phyloP scores from a whole-genome alignment of 768 basidiomycete genomes.

The Amanita fuliginea region DNA sequence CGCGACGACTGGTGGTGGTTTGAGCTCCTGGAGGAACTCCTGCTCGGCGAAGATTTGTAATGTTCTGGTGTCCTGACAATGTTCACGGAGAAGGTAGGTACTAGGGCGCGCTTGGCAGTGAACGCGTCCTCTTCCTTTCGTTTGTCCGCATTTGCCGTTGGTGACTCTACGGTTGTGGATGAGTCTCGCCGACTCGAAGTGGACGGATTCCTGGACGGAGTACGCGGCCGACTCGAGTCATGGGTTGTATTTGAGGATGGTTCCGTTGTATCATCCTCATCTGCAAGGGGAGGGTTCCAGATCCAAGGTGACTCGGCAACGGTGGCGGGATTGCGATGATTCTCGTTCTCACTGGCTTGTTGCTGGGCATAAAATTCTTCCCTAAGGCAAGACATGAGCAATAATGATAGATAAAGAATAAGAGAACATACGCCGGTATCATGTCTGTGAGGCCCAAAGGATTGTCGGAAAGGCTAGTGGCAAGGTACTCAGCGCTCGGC shows the following conservation, averaged over 20 bases:
- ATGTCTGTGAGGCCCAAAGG: conserved; percentile 55
- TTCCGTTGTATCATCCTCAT: conserved; percentile 25
- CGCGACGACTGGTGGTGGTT: conserved; percentile 10
- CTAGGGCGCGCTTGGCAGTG: conserved; percentile 39
- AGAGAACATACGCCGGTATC: conserved; percentile 46
- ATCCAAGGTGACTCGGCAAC: conserved; percentile 54
- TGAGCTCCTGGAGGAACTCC: conserved; percentile 11
- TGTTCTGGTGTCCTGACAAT: conserved; percentile 62
- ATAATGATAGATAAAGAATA: background rate
- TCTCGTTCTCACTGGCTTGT: conserved; percentile 16
- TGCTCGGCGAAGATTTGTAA: conserved; percentile 25
- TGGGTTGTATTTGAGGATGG: conserved; percentile 10
- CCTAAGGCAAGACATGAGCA: background rate
- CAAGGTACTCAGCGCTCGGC: conserved; percentile 57
- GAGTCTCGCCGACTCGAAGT: conserved; percentile 1
- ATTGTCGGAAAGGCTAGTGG: conserved; percentile 45
- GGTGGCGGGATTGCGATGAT: background rate
- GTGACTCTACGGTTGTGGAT: background rate
- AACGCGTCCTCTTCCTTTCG: conserved; percentile 22
- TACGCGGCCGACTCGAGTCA: conserved; percentile 1
- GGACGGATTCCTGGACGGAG: conserved; percentile 1
- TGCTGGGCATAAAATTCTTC: conserved; percentile 10
- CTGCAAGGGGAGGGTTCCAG: conserved; percentile 39
- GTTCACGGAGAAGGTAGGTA: conserved; percentile 57
- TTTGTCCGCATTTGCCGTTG: conserved; percentile 1